Conservation (phyloP, 1,284 basidiomycete species). For the Cutaneotrichosporon mucoides region DNA sequence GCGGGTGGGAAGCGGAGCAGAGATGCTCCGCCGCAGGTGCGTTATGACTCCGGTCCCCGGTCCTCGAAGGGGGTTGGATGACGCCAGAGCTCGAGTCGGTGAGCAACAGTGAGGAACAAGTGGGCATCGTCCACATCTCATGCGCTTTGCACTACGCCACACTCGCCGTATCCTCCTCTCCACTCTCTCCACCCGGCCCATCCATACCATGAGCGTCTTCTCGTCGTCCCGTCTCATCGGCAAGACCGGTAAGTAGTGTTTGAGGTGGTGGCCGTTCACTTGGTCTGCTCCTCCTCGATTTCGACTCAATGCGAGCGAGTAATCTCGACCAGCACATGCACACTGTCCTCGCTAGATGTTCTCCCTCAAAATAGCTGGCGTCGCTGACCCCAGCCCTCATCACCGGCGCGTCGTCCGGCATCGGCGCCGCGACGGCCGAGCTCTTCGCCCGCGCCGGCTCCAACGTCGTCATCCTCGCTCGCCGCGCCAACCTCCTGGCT, state of each 20-base stretch:
- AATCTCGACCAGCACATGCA: too few species aligned
- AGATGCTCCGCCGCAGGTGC: not conserved
- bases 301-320: too few species aligned
- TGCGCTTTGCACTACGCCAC: not conserved
- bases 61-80: too few species aligned
- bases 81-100: not conserved
- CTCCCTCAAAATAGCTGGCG: too few species aligned
- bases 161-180: not conserved
- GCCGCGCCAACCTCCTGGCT: constrained; percentile 35
- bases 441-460: constrained; percentile 40
- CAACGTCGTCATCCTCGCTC: constrained; percentile 42
- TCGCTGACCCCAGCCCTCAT: constrained; percentile 33
- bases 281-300: too few species aligned
- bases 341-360: too few species aligned
- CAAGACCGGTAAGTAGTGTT: constrained; percentile 29
- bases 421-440: constrained; percentile 42
- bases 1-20: not conserved
- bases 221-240: constrained; percentile 21
- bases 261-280: not conserved
- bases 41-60: too few species aligned
- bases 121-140: not conserved
- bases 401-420: constrained; percentile 44
- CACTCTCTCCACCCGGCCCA: not conserved
- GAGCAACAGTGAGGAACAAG: too few species aligned
- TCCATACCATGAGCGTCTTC: constrained; percentile 10